These are phyloP conservation scores for Ichthyophthirius multifiliis DNA, from an alignment of 169 alveolate genomes.

Conservation along the genomic window DNA sequence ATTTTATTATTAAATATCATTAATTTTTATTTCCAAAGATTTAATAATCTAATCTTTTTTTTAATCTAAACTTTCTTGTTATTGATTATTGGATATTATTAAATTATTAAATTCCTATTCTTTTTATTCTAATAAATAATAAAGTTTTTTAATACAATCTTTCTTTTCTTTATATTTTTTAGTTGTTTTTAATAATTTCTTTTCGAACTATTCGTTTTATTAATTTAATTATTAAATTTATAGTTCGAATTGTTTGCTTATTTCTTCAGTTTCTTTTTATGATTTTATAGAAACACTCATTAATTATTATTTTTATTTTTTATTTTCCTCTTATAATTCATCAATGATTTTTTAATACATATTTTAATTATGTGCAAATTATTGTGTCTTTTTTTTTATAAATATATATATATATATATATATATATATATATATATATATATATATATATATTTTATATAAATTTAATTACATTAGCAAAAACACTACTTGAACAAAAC, in stretches of 20 bases:
- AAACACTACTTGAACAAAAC: background rate
- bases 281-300: background rate
- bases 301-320: background rate
- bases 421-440: background rate
- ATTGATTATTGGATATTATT: background rate
- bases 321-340: slow-evolving; percentile 1
- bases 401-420: background rate
- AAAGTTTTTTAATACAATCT: background rate
- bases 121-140: background rate
- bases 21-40: background rate
- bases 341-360: background rate
- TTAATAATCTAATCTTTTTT: background rate
- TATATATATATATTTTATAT: background rate
- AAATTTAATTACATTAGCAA: background rate
- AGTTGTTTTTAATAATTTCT: background rate
- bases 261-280: background rate
- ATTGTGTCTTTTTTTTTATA: background rate
- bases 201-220: background rate
- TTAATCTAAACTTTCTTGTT: background rate
- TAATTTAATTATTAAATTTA: background rate
- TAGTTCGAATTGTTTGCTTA: background rate
- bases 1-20: background rate
- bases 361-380: background rate
- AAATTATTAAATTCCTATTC: background rate
- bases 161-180: background rate